Evolutionary conservation across 1,284 basidiomycete genomes (phyloP).

Genomic region (Cutaneotrichosporon sp.): DNA sequence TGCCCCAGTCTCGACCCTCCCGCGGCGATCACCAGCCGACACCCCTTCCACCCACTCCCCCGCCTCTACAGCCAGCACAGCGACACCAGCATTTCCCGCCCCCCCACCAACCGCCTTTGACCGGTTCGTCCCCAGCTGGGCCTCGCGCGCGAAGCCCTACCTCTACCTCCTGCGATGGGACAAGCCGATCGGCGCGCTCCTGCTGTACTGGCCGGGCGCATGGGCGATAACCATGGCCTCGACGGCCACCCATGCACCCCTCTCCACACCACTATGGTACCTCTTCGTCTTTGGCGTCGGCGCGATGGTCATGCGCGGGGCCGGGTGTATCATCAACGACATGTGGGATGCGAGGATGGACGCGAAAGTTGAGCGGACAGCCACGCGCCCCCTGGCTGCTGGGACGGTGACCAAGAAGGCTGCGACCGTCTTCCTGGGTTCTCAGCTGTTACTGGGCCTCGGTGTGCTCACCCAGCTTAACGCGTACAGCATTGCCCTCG

Average conservation of each 20-base stretch:
- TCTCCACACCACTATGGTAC: slow-evolving; percentile 66
- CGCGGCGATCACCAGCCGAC: not conserved
- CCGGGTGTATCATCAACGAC: slow-evolving; percentile 98
- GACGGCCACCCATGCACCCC: slow-evolving; percentile 64
- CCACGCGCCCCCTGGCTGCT: slow-evolving; percentile 65
- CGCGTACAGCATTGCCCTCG: slow-evolving; percentile 88
- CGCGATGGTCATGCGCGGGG: slow-evolving; percentile 92
- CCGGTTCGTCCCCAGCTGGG: slow-evolving; percentile 32
- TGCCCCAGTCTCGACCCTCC: not conserved
- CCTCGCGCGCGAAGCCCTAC: slow-evolving; percentile 59
- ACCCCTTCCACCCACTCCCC: not conserved
- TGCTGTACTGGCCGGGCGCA: slow-evolving; percentile 92
- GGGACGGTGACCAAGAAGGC: slow-evolving; percentile 73
- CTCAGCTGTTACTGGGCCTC: slow-evolving; percentile 79
- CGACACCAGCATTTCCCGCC: not conserved
- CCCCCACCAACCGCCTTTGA: slow-evolving; percentile 19
- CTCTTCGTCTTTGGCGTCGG: slow-evolving; percentile 81
- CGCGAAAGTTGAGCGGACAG: slow-evolving; percentile 73
- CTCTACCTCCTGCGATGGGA: slow-evolving; percentile 80
- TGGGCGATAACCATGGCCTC: slow-evolving; percentile 96
- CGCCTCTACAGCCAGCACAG: not conserved
- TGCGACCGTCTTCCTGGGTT: slow-evolving; percentile 75
- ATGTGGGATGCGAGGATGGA: slow-evolving; percentile 96
- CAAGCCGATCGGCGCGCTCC: slow-evolving; percentile 89
- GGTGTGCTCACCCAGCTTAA: slow-evolving; percentile 87